Percentiles rank a stretch among this genome's conserved stretches.
phyloP scores from a whole-genome alignment of 495 filamentous ascomycete genomes.

The Neurospora sp. region DNA sequence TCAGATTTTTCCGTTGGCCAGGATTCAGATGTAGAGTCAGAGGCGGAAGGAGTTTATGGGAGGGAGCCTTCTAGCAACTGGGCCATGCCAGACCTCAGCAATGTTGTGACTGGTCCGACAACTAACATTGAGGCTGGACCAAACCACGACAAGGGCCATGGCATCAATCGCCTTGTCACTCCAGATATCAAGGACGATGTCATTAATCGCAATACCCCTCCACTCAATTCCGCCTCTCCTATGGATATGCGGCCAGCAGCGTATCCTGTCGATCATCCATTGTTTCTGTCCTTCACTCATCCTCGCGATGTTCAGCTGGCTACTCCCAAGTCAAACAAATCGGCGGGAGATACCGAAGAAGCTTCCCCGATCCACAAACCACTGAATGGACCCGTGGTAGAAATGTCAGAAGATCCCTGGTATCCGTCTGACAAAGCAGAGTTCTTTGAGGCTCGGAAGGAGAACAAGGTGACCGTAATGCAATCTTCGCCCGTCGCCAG shows the following conservation, averaged over 20 bases:
- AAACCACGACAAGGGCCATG: neutral
- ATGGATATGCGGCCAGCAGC: neutral
- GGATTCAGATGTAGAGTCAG: neutral
- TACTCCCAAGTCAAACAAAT: neutral
- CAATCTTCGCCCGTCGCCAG: neutral
- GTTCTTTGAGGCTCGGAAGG: conserved; percentile 30
- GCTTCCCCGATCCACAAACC: conserved; percentile 1
- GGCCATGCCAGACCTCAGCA: neutral
- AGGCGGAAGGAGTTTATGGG: neutral
- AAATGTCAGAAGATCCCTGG: conserved; percentile 18
- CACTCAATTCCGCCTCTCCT: conserved; percentile 1
- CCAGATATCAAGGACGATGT: neutral
- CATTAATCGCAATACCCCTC: neutral
- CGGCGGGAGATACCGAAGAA: conserved; percentile 33
- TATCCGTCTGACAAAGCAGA: conserved; percentile 28
- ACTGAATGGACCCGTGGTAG: neutral
- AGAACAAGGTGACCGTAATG: conserved; percentile 15
- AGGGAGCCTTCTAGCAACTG: neutral
- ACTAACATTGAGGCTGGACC: neutral
- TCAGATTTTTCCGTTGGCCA: neutral
- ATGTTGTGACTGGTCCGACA: neutral
- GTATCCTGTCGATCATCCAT: neutral
- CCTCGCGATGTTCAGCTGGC: neutral
- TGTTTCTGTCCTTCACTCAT: conserved; percentile 3
- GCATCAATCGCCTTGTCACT: neutral